A percentile compares a stretch with the other conserved stretches of the same genome.
phyloP scores from a whole-genome alignment of 495 filamentous ascomycete species.

The Aspergillus conjunctus region DNA sequence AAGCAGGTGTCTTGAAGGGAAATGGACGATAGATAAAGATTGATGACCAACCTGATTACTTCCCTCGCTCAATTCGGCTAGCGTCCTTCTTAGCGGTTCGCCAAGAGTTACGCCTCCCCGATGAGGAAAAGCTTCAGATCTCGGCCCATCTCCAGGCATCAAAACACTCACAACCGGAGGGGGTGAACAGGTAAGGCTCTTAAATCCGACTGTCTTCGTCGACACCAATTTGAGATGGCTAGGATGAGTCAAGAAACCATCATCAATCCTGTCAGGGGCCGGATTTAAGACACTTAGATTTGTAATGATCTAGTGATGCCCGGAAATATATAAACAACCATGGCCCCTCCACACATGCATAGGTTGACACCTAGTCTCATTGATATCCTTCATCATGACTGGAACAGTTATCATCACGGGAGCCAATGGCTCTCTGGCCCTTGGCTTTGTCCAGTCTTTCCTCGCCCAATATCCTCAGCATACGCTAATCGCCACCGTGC shows the following conservation, averaged over 20 bases:
- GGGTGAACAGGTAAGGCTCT: not conserved
- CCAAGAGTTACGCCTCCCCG: slow-evolving; percentile 12
- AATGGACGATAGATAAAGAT: not conserved
- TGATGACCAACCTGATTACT: too few species aligned
- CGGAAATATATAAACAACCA: not conserved
- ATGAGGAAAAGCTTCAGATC: not conserved
- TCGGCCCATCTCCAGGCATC: not conserved
- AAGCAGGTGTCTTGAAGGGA: not conserved
- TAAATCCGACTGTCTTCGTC: not conserved
- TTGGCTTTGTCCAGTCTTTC: slow-evolving; percentile 44
- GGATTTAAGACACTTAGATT: not conserved
- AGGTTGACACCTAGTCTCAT: not conserved
- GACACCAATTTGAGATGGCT: not conserved
- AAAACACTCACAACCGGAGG: too few species aligned
- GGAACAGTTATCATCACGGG: slow-evolving; percentile 52
- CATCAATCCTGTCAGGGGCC: not conserved
- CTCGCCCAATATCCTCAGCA: slow-evolving; percentile 39
- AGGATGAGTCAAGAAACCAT: not conserved
- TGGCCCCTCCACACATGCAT: not conserved
- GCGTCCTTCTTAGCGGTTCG: not conserved
- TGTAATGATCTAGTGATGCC: not conserved
- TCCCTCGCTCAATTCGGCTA: not conserved
- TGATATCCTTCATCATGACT: slow-evolving; percentile 18
- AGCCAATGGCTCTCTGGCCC: slow-evolving; percentile 51
- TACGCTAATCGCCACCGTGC: slow-evolving; percentile 44